These are phyloP conservation scores for Curvularia eragrostidis DNA, from an alignment of 2,329 filamentous ascomycete species.

Conservation along the genomic window DNA sequence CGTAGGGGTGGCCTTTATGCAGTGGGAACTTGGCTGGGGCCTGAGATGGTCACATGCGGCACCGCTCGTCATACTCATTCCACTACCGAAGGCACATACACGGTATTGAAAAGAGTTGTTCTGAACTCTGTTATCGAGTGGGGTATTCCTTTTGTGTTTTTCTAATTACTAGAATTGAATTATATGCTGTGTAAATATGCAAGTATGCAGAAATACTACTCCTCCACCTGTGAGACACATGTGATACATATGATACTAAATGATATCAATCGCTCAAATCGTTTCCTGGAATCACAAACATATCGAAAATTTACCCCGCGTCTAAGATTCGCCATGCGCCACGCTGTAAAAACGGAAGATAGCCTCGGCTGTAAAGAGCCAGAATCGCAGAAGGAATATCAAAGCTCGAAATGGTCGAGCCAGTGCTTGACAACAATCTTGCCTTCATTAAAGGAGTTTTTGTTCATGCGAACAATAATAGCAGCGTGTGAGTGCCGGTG, in stretches of 20 bases:
- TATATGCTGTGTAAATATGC: neutral
- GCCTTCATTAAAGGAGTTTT: slow-evolving; percentile 75
- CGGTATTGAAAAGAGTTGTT: neutral
- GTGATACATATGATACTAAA: neutral
- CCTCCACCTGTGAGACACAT: neutral
- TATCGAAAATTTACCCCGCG: neutral
- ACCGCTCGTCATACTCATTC: neutral
- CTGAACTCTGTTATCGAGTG: neutral
- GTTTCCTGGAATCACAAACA: no score
- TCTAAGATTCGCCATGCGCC: slow-evolving; percentile 16
- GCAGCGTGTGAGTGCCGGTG: slow-evolving; percentile 82
- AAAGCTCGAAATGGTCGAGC: slow-evolving; percentile 71
- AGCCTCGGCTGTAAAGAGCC: neutral
- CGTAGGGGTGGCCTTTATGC: neutral
- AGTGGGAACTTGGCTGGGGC: neutral
- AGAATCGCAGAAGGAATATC: neutral
- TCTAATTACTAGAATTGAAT: neutral
- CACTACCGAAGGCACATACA: neutral
- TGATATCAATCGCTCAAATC: neutral
- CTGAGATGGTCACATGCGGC: neutral
- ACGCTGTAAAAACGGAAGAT: slow-evolving; percentile 14
- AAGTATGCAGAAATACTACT: neutral
- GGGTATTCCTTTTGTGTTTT: neutral
- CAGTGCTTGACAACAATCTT: slow-evolving; percentile 80
- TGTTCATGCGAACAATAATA: slow-evolving; percentile 79